These are phyloP conservation scores for Fusarium sp. DNA, from an alignment of 2,329 filamentous ascomycete species.

Conservation along the genomic window DNA sequence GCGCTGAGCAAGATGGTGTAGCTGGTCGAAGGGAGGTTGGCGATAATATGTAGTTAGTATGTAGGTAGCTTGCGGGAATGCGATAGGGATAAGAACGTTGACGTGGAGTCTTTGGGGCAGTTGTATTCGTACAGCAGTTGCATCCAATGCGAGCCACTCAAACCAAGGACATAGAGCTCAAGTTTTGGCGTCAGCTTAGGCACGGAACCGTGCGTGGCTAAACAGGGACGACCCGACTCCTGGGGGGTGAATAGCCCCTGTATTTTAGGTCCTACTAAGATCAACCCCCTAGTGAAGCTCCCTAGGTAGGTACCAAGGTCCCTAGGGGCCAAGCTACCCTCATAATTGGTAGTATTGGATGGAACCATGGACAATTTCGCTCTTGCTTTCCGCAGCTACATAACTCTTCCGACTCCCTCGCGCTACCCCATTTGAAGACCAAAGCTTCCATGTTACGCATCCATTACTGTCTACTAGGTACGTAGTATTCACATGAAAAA, in stretches of 20 bases:
- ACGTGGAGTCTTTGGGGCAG: slow-evolving; percentile 31
- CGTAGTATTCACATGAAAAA: background rate
- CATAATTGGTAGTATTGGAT: too few species aligned
- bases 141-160: slow-evolving; percentile 4
- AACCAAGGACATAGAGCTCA: slow-evolving; percentile 14
- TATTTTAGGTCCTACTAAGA: background rate
- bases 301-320: background rate
- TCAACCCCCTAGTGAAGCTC: slow-evolving; percentile 7
- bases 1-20: background rate
- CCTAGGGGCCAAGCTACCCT: too few species aligned
- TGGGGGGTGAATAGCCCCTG: background rate
- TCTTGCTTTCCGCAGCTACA: background rate
- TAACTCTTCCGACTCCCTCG: background rate
- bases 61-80: slow-evolving; percentile 14
- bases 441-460: background rate
- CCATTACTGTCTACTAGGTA: too few species aligned
- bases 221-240: background rate
- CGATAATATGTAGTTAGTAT: background rate
- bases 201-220: background rate
- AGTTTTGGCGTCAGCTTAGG: background rate
- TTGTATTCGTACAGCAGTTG: background rate
- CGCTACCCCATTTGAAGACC: background rate
- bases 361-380: background rate
- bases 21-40: slow-evolving; percentile 10
- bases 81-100: slow-evolving; percentile 16